These are phyloP conservation scores for Pleurozium schreberi DNA, from an alignment of 225 moss, liverwort and hornwort genomes.

Conservation along the genomic window DNA sequence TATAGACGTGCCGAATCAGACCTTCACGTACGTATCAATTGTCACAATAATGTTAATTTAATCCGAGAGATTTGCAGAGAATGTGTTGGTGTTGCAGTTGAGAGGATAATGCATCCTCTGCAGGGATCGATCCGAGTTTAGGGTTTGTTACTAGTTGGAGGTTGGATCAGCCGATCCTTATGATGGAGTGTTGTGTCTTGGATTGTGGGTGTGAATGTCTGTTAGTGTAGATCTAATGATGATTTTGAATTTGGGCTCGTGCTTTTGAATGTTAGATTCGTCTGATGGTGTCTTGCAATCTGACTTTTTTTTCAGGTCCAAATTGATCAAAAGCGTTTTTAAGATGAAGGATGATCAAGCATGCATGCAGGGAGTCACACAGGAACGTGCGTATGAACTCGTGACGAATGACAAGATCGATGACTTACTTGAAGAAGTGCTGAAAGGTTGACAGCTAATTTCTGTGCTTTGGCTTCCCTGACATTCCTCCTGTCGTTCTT, in stretches of 20 bases:
- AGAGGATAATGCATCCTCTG: neutral
- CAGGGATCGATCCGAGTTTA: neutral
- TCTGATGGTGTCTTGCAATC: neutral
- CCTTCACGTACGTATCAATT: neutral
- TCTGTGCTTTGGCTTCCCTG: neutral
- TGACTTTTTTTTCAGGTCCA: slow-evolving; percentile 29
- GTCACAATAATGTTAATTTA: no score
- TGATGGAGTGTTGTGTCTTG: neutral
- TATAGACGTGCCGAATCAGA: no score
- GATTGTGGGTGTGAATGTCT: neutral
- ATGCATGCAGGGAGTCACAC: slow-evolving; percentile 75
- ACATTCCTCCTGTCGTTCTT: neutral
- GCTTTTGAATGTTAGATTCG: neutral
- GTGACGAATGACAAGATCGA: slow-evolving; percentile 64
- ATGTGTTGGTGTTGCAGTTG: neutral
- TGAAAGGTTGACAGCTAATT: slow-evolving; percentile 36
- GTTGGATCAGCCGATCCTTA: neutral
- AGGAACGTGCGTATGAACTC: slow-evolving; percentile 68
- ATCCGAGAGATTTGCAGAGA: neutral
- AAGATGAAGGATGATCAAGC: slow-evolving; percentile 54
- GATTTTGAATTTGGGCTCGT: neutral
- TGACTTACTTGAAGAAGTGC: slow-evolving; percentile 84
- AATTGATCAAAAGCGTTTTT: slow-evolving; percentile 68
- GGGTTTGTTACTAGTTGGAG: neutral
- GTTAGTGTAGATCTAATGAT: neutral